A percentile compares a stretch with the other conserved stretches of the same genome.
These are phyloP conservation scores for Exophiala aquamarina DNA, from an alignment of 2,329 filamentous ascomycete species.

Conservation along the genomic window DNA sequence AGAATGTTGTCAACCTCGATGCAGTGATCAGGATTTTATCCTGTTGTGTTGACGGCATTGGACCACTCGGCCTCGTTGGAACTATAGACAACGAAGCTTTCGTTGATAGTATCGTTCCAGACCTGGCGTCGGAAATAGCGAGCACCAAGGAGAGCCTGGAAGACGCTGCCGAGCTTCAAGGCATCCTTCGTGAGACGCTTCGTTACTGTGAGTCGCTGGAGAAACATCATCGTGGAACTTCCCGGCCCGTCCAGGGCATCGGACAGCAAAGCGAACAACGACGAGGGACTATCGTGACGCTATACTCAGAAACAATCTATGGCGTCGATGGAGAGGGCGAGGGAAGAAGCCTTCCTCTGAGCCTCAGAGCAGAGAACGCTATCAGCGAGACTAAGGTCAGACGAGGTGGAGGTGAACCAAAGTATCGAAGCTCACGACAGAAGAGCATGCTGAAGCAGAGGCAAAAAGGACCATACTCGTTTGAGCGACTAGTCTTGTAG, in stretches of 20 bases:
- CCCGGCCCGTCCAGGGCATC: not conserved
- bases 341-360: conserved; percentile 46
- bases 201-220: conserved; percentile 37
- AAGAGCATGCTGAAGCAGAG: conserved; percentile 75
- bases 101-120: conserved; percentile 38
- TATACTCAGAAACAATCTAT: conserved; percentile 23
- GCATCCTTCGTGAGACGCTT: conserved; percentile 47
- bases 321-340: conserved; percentile 13
- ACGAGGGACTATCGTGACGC: conserved; percentile 24
- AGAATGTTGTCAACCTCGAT: conserved; percentile 30
- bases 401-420: conserved; percentile 69
- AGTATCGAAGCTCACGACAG: conserved; percentile 69
- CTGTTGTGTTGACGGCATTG: conserved; percentile 47
- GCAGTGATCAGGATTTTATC: conserved; percentile 43
- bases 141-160: conserved; percentile 48
- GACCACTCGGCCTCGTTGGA: conserved; percentile 43
- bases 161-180: conserved; percentile 47
- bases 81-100: conserved; percentile 40
- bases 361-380: conserved; percentile 60
- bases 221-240: conserved; percentile 15
- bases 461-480: conserved; percentile 77
- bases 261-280: conserved; percentile 4
- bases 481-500: conserved; percentile 59
- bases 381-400: conserved; percentile 48
- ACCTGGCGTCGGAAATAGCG: conserved; percentile 50